Evolutionary conservation across 1,284 basidiomycete species (phyloP), one percentile per base, ranked within the genome.

Genomic region (Leccinum huronense): DNA sequence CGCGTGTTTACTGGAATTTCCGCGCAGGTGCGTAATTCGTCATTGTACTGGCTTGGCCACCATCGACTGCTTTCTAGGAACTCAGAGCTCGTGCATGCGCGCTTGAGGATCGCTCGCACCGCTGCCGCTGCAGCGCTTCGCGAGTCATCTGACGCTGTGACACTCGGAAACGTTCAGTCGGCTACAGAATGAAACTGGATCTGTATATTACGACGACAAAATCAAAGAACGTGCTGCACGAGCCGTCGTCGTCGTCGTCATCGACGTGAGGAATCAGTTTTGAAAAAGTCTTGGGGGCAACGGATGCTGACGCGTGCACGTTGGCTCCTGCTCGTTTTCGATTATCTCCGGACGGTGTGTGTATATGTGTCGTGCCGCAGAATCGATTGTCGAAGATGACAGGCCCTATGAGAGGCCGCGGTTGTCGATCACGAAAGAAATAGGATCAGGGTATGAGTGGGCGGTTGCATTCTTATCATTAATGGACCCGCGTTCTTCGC

Each of bases 331-430:
- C 81, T 8, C 77, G 81, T 60, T 80, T 96, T 1, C 80, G 79
- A 2, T 38, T 83, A 85, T 3, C 82, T 97, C 38, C 80, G 84
- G 60, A 93, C 91, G 0, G 81, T 42, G 42, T n/a, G 5, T 4
- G 7, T 97, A 19, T 99, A 94, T 27, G n/a, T 79, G 93, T 99
- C 71, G 94, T 99, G n/a, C n/a, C n/a, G 2, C 97, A 98, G 78
- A 98, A 98, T 80, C 92, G 93, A 78, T 97, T 98, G 69, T 86
- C 87, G 6, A 86, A 84, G 63, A 92, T 99, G 57, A 82, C 84
- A 11, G 83, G 89, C 77, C 9, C 23, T 27, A 27, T 27, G 2
- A 27, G 78, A 83, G 64, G 77, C 84, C 45, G 74, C 90, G 30
- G 79, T 80, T 71, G 80, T 99, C 11, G 97, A 99, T 77, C 82